Evolutionary conservation across 169 alveolate species (phyloP).

Genomic region (Theileria parva): DNA sequence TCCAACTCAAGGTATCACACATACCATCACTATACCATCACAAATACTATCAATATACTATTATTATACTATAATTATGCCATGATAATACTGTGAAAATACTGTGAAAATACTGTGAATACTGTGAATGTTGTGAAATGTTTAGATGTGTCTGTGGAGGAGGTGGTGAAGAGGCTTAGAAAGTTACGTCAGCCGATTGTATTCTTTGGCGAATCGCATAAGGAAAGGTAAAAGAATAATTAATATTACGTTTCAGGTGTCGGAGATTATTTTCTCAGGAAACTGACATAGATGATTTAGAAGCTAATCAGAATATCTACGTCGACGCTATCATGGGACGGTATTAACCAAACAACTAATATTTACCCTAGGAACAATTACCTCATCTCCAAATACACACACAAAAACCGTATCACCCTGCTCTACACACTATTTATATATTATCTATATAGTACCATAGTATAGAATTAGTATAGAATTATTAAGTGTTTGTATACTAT

Average conservation of each 20-base stretch:
- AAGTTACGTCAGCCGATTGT: slow-evolving; percentile 29
- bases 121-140: neutral
- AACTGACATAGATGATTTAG: slow-evolving; percentile 9
- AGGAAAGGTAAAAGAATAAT: slow-evolving; percentile 34
- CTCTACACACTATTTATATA: too few species aligned
- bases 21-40: too few species aligned
- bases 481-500: too few species aligned
- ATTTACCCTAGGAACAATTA: slow-evolving; percentile 6
- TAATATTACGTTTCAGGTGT: slow-evolving; percentile 6
- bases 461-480: too few species aligned
- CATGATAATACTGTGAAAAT: too few species aligned
- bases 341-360: neutral
- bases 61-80: too few species aligned
- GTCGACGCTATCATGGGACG: slow-evolving; percentile 30
- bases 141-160: slow-evolving; percentile 38
- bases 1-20: slow-evolving; percentile 15
- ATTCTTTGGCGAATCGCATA: slow-evolving; percentile 48
- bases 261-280: slow-evolving; percentile 15
- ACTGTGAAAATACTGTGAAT: too few species aligned
- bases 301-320: slow-evolving; percentile 20
- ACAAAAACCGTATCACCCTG: slow-evolving; percentile 12
- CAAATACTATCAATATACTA: too few species aligned
- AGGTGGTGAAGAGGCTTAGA: slow-evolving; percentile 28
- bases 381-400: slow-evolving; percentile 11
- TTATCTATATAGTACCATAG: too few species aligned